A percentile compares a stretch with the other conserved stretches of the same genome.
These are phyloP conservation scores for Penicillium sp. DNA, from an alignment of 2,329 filamentous ascomycete species.

Conservation along the genomic window DNA sequence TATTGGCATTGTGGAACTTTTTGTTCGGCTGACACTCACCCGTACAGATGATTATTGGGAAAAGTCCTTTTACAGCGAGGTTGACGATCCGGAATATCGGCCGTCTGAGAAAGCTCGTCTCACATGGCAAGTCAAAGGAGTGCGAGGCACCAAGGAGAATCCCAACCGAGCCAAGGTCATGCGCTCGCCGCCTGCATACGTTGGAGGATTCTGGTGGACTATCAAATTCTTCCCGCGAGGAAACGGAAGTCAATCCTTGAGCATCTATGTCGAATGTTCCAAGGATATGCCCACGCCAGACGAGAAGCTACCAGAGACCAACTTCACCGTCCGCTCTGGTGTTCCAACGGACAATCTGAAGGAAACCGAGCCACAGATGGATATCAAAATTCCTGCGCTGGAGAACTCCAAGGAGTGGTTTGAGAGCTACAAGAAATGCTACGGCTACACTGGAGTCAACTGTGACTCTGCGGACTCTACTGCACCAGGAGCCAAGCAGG, in stretches of 20 bases:
- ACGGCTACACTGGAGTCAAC: conserved; percentile 17
- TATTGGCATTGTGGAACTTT: neutral
- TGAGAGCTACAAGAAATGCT: conserved; percentile 27
- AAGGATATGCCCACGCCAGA: conserved; percentile 42
- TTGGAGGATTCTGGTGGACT: conserved; percentile 61
- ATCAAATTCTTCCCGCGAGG: conserved; percentile 63
- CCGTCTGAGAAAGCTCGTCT: conserved; percentile 54
- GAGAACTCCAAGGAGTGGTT: conserved; percentile 27
- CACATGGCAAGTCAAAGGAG: conserved; percentile 56
- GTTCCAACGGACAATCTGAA: conserved; percentile 33
- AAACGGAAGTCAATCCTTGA: conserved; percentile 56
- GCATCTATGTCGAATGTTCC: conserved; percentile 61
- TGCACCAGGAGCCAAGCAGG: conserved; percentile 13
- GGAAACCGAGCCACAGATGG: conserved; percentile 25
- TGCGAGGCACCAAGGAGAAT: conserved; percentile 58
- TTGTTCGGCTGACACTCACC: neutral
- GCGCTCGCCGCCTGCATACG: conserved; percentile 52
- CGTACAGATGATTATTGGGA: conserved; percentile 54
- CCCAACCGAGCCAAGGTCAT: conserved; percentile 58
- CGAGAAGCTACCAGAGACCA: conserved; percentile 33
- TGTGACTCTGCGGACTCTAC: conserved; percentile 8
- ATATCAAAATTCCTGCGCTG: conserved; percentile 27
- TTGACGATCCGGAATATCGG: conserved; percentile 57
- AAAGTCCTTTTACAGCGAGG: conserved; percentile 50
- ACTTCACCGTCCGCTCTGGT: conserved; percentile 40